A percentile compares a stretch with the other conserved stretches of the same genome.
phyloP scores from a whole-genome alignment of 495 filamentous ascomycete species.

The Letharia lupina region DNA sequence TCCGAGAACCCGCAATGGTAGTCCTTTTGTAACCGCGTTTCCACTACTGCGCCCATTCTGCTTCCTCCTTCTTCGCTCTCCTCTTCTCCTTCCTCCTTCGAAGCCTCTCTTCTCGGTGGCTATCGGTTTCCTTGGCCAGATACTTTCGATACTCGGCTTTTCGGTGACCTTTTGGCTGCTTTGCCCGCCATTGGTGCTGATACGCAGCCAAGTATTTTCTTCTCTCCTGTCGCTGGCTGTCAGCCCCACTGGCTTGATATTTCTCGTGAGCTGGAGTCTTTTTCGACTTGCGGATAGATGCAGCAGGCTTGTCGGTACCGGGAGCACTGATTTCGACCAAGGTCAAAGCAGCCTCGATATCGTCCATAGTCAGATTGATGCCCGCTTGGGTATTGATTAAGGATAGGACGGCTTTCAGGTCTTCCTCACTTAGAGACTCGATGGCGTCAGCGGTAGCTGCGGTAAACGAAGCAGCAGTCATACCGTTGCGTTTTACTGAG shows the following conservation, averaged over 20 bases:
- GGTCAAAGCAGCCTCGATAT: neutral
- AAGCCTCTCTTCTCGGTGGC: neutral
- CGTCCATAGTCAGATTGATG: neutral
- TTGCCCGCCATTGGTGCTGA: neutral
- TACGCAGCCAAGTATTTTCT: neutral
- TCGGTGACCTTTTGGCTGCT: neutral
- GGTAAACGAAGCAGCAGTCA: neutral
- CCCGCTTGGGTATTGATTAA: neutral
- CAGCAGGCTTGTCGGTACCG: neutral
- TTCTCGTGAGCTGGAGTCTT: neutral
- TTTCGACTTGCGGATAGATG: neutral
- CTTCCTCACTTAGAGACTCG: neutral
- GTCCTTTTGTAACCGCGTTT: neutral
- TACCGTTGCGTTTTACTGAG: neutral
- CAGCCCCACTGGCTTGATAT: accelerated
- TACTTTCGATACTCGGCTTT: neutral
- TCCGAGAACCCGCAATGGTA: too few relatives aligned
- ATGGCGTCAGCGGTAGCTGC: neutral
- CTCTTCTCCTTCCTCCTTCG: neutral
- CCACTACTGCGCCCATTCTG: neutral
- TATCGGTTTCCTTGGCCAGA: neutral
- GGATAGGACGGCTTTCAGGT: neutral
- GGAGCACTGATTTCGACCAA: neutral
- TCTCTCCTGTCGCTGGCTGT: neutral
- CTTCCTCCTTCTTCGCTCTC: neutral